phyloP scores from a whole-genome alignment of 139 green algal genomes.

The Chlorella sp. region DNA sequence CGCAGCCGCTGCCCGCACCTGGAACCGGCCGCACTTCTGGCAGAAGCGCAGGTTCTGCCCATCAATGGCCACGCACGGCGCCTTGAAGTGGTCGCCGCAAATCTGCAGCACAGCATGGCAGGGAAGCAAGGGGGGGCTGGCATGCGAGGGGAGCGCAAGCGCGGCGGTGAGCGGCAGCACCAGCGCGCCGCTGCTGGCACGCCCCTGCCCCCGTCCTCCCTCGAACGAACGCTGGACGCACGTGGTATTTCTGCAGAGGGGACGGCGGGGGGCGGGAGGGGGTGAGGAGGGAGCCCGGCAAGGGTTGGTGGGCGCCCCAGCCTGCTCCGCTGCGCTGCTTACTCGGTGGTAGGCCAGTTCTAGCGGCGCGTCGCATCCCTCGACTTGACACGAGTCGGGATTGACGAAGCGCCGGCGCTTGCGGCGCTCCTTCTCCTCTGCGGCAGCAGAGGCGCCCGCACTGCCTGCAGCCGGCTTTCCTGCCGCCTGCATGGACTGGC shows the following conservation, averaged over 20 bases:
- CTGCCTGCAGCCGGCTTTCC: no score
- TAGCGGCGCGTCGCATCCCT: background rate
- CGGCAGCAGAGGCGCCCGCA: no score
- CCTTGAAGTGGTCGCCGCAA: background rate
- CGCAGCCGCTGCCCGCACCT: background rate
- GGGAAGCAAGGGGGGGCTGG: background rate
- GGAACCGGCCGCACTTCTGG: constrained; percentile 4
- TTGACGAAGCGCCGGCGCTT: background rate
- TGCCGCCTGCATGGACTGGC: no score
- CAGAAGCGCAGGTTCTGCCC: background rate
- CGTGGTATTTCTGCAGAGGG: background rate
- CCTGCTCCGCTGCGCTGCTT: no score
- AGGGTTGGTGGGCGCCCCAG: no score
- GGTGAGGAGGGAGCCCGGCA: background rate
- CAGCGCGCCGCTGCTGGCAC: background rate
- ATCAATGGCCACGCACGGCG: background rate
- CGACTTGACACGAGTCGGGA: background rate
- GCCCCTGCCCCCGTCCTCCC: background rate
- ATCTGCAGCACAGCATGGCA: background rate
- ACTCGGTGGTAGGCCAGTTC: background rate
- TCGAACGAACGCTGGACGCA: no score
- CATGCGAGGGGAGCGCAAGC: background rate
- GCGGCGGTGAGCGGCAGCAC: background rate
- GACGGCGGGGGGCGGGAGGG: background rate
- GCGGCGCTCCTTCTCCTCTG: background rate